Conservation (phyloP, 1,284 basidiomycete genomes). For the Neolentinus lepideus region DNA sequence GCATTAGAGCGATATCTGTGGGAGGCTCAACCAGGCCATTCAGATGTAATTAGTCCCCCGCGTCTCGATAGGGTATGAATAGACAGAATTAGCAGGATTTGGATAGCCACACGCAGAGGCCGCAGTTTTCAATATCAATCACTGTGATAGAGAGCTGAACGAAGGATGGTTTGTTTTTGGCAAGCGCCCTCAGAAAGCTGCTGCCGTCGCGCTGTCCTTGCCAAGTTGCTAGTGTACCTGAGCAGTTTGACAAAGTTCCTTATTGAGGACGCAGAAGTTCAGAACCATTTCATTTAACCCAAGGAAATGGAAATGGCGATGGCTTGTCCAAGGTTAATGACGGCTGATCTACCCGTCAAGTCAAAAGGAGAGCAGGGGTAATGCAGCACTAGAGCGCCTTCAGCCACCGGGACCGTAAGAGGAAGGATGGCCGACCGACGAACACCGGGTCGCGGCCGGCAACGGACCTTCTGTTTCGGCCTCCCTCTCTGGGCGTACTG, state of each 20-base stretch:
- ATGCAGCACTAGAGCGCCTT: background rate
- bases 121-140: too few relatives aligned
- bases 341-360: background rate
- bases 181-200: background rate
- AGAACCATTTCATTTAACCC: background rate
- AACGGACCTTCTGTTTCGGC: background rate
- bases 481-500: background rate
- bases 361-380: background rate
- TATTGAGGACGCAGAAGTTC: background rate
- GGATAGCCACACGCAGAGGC: too few relatives aligned
- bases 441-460: background rate
- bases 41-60: too few relatives aligned
- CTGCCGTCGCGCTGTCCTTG: background rate
- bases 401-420: background rate
- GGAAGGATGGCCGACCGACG: background rate
- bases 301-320: background rate
- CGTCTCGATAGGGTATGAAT: too few relatives aligned
- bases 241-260: background rate
- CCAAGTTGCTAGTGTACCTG: background rate
- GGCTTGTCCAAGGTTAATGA: background rate
- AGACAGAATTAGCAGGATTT: too few relatives aligned
- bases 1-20: too few relatives aligned
- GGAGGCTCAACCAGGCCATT: too few relatives aligned
- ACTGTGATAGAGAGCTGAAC: too few relatives aligned
- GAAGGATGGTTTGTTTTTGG: too few relatives aligned